Conservation (phyloP, 176 grass and related monocot genomes). For the Miscanthus lutarioriparius region DNA sequence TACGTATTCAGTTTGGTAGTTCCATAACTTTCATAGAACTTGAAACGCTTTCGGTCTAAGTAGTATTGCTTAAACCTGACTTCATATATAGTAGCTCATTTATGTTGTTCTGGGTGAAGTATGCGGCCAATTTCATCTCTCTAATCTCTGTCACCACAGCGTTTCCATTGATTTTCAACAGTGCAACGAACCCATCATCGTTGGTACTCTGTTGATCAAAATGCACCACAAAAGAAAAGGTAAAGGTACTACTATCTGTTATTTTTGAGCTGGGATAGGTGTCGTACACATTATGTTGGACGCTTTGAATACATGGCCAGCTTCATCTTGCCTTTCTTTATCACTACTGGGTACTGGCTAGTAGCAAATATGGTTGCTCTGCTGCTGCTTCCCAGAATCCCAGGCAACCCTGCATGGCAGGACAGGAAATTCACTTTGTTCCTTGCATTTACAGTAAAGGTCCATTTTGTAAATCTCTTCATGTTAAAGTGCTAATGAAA, state of each 20-base stretch:
- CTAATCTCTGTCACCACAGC: not conserved
- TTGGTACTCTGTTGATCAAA: slow-evolving; percentile 13
- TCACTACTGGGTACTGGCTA: not conserved
- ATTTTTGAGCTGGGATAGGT: not conserved
- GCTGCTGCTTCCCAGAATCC: not conserved
- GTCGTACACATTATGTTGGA: not conserved
- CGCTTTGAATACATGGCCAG: slow-evolving; percentile 1
- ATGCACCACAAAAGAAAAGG: not conserved
- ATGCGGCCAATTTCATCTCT: not conserved
- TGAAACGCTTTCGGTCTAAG: not conserved
- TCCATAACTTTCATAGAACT: slow-evolving; percentile 15
- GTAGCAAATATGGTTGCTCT: not conserved
- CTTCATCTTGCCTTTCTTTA: slow-evolving; percentile 9
- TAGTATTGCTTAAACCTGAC: slow-evolving; percentile 30
- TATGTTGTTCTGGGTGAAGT: not conserved
- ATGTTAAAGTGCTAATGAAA: not conserved
- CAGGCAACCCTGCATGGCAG: not conserved
- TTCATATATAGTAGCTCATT: not conserved
- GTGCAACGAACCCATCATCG: not conserved
- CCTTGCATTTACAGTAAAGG: slow-evolving; percentile 12
- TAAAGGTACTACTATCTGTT: not conserved
- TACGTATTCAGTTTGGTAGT: not conserved
- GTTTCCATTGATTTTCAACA: not conserved
- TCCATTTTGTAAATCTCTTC: not conserved
- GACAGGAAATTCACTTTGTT: not conserved